A percentile compares a stretch with the other conserved stretches of the same genome.
These are phyloP conservation scores for Botrytis galanthina DNA, from an alignment of 2,329 filamentous ascomycete species.

Conservation along the genomic window DNA sequence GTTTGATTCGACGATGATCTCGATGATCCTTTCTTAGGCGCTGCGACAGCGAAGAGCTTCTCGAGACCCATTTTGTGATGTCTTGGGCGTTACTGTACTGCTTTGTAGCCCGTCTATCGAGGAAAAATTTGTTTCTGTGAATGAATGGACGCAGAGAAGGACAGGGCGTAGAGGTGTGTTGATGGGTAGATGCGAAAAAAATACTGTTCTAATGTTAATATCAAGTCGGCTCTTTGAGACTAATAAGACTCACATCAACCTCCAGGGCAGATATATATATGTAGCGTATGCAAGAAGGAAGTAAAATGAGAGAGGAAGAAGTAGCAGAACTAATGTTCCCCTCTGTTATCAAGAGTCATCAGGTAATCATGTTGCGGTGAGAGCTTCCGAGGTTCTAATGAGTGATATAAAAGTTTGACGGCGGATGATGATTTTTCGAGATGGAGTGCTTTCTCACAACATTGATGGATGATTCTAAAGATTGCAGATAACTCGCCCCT, in stretches of 20 bases:
- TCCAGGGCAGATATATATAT: conserved; percentile 3
- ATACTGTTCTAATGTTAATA: conserved; percentile 7
- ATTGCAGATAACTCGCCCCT: conserved; percentile 1
- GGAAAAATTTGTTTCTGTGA: background rate
- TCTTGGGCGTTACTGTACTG: background rate
- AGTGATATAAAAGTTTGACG: conserved; percentile 6
- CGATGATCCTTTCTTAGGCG: conserved; percentile 9
- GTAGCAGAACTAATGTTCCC: conserved; percentile 11
- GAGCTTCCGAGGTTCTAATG: conserved; percentile 3
- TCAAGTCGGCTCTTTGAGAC: background rate
- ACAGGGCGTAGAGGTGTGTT: background rate
- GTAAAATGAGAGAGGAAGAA: conserved; percentile 6
- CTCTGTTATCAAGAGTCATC: conserved; percentile 8
- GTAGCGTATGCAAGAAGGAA: background rate
- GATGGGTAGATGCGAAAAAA: background rate
- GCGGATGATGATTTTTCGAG: background rate
- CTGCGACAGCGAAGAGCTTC: conserved; percentile 15
- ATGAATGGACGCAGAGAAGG: background rate
- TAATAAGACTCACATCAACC: background rate
- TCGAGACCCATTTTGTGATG: conserved; percentile 14
- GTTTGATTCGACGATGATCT: conserved; percentile 1
- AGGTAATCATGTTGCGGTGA: conserved; percentile 21
- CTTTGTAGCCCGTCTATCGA: background rate
- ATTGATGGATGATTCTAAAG: background rate
- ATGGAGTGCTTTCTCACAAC: background rate